Conservation (phyloP, 495 filamentous ascomycete species). For the Daldinia decipiens region DNA sequence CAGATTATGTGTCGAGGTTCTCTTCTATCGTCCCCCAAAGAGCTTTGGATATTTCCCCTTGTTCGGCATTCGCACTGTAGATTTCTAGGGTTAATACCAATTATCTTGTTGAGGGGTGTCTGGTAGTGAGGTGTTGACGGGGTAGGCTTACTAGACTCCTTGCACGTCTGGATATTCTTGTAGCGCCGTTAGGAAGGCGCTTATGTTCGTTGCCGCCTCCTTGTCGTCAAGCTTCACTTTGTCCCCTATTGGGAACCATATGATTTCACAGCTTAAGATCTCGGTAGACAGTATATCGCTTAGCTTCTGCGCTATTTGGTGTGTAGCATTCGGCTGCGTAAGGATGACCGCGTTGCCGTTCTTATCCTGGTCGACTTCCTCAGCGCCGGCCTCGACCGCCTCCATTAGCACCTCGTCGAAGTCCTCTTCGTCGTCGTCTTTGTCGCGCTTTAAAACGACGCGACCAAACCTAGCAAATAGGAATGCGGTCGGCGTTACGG, state of each 20-base stretch:
- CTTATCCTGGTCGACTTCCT: constrained; percentile 78
- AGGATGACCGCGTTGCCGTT: constrained; percentile 76
- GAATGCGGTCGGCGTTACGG: constrained; percentile 76
- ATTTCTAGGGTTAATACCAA: constrained; percentile 1
- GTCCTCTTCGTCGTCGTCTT: constrained; percentile 57
- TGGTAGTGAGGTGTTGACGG: background rate
- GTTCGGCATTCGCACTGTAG: constrained; percentile 61
- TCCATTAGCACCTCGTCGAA: constrained; percentile 84
- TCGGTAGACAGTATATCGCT: constrained; percentile 67
- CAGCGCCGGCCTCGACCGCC: constrained; percentile 85
- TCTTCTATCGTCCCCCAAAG: constrained; percentile 62
- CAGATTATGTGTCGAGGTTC: constrained; percentile 49
- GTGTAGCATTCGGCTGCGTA: constrained; percentile 77
- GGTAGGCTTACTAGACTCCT: constrained; percentile 64
- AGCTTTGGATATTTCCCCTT: constrained; percentile 56
- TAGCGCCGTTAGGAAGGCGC: constrained; percentile 64
- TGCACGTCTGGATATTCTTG: constrained; percentile 72
- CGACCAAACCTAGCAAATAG: constrained; percentile 83
- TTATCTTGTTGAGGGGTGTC: background rate
- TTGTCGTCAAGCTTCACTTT: constrained; percentile 64
- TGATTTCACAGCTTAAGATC: constrained; percentile 76
- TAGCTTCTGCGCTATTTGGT: constrained; percentile 69
- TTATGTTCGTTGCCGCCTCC: constrained; percentile 62
- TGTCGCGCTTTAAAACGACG: constrained; percentile 70
- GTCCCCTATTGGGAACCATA: constrained; percentile 87